These are phyloP conservation scores for Colletotrichum sp. DNA, from an alignment of 2,329 filamentous ascomycete genomes.

Conservation along the genomic window DNA sequence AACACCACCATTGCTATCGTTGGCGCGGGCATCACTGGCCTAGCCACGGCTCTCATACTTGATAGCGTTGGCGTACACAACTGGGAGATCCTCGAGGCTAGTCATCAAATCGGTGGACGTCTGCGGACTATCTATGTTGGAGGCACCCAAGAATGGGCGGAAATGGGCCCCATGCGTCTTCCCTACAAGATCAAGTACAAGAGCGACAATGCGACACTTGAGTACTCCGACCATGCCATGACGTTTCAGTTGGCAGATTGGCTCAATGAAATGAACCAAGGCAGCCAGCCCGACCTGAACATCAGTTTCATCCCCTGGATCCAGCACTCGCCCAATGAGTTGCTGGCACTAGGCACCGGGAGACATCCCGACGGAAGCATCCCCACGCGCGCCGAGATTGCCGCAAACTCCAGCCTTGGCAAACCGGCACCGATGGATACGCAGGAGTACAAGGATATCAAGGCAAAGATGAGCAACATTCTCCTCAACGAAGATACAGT, in stretches of 20 bases:
- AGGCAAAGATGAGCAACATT: constrained; percentile 29
- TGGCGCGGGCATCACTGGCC: constrained; percentile 65
- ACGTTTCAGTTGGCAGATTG: constrained; percentile 64
- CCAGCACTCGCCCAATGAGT: constrained; percentile 56
- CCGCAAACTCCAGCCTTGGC: constrained; percentile 46
- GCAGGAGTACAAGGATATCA: constrained; percentile 24
- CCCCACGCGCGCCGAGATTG: constrained; percentile 54
- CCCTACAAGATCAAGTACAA: constrained; percentile 42
- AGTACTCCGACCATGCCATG: constrained; percentile 64
- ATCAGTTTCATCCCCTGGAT: constrained; percentile 70
- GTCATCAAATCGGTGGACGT: constrained; percentile 61
- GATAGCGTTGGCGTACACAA: constrained; percentile 56
- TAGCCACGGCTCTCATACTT: constrained; percentile 58
- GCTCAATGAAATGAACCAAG: constrained; percentile 59
- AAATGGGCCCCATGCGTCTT: constrained; percentile 63
- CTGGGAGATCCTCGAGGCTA: constrained; percentile 63
- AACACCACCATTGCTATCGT: constrained; percentile 54
- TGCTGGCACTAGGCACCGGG: constrained; percentile 51
- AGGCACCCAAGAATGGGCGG: constrained; percentile 60
- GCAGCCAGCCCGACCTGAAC: constrained; percentile 45
- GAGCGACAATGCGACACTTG: constrained; percentile 54
- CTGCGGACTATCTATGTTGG: constrained; percentile 64
- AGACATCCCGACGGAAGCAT: constrained; percentile 57
- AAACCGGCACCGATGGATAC: constrained; percentile 31
- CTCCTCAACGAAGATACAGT: not conserved